Conservation (phyloP, 1,284 basidiomycete genomes). For the Takashimella koratensis region DNA sequence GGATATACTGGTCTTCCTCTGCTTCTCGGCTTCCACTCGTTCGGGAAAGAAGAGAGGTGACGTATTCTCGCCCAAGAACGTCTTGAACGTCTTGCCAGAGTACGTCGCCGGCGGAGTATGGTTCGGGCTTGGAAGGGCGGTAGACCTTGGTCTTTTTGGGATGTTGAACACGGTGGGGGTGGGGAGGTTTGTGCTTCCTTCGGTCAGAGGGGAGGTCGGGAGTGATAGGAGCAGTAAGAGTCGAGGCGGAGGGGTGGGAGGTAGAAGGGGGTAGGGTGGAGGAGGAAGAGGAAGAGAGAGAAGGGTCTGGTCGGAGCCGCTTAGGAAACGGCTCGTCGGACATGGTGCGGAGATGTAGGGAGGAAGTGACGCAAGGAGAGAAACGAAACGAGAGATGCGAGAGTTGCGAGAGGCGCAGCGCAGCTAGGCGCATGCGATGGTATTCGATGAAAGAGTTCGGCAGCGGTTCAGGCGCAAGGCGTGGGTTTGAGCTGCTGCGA, state of each 20-base stretch:
- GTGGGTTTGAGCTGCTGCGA: no score
- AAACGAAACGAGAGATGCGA: no score
- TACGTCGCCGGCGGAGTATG: conserved; percentile 69
- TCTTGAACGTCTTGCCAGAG: conserved; percentile 65
- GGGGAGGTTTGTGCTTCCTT: neutral
- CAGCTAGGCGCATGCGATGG: no score
- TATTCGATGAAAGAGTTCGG: no score
- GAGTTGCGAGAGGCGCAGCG: no score
- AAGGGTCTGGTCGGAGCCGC: neutral
- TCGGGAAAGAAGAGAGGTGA: conserved; percentile 55
- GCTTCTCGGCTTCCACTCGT: conserved; percentile 53
- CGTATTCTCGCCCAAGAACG: conserved; percentile 62
- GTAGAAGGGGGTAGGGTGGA: neutral
- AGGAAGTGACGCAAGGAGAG: neutral
- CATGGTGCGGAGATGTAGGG: neutral
- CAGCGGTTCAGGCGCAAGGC: no score
- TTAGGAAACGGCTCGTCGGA: neutral
- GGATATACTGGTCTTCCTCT: neutral
- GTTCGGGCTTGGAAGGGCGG: conserved; percentile 54
- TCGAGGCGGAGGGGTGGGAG: neutral
- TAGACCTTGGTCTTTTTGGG: conserved; percentile 27
- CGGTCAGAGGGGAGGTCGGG: neutral
- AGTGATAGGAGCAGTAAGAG: neutral
- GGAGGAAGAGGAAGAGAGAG: neutral
- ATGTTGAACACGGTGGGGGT: conserved; percentile 5